A percentile compares a stretch with the other conserved stretches of the same genome.
phyloP scores from a whole-genome alignment of 306 rosid genomes.

The Canavalia ensiformis region DNA sequence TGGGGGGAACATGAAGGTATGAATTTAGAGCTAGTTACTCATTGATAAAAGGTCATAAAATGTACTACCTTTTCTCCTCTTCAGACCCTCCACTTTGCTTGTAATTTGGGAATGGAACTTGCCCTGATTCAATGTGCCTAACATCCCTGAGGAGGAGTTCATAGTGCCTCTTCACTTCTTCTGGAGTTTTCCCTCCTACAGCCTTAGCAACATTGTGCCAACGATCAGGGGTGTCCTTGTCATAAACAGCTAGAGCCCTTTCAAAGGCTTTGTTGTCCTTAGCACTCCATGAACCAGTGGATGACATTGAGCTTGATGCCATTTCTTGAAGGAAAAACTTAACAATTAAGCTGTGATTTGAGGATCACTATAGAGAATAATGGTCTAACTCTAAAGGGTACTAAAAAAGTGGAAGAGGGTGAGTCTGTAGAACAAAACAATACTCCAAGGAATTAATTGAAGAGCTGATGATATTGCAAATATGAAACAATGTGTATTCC shows the following conservation, averaged over 20 bases:
- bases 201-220: slow-evolving; percentile 88
- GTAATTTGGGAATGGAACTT: slow-evolving; percentile 79
- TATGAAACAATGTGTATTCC: slow-evolving; percentile 52
- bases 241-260: slow-evolving; percentile 83
- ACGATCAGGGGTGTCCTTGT: slow-evolving; percentile 92
- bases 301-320: slow-evolving; percentile 81
- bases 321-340: slow-evolving; percentile 40
- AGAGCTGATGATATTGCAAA: slow-evolving; percentile 49
- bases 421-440: slow-evolving; percentile 37
- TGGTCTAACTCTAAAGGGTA: not conserved
- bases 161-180: slow-evolving; percentile 85
- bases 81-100: slow-evolving; percentile 50
- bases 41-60: not conserved
- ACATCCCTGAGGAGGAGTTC: slow-evolving; percentile 77
- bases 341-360: not conserved
- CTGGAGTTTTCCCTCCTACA: slow-evolving; percentile 77
- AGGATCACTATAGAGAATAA: not conserved
- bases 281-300: slow-evolving; percentile 78
- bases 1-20: not conserved
- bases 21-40: not conserved
- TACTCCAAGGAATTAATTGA: slow-evolving; percentile 33
- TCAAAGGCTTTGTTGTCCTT: slow-evolving; percentile 93
- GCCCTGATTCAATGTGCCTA: slow-evolving; percentile 80
- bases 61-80: slow-evolving; percentile 64
- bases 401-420: slow-evolving; percentile 20